A percentile compares a stretch with the other conserved stretches of the same genome.
Evolutionary conservation across 768 basidiomycete genomes (phyloP).

Genomic region (Galerina sulciceps): DNA sequence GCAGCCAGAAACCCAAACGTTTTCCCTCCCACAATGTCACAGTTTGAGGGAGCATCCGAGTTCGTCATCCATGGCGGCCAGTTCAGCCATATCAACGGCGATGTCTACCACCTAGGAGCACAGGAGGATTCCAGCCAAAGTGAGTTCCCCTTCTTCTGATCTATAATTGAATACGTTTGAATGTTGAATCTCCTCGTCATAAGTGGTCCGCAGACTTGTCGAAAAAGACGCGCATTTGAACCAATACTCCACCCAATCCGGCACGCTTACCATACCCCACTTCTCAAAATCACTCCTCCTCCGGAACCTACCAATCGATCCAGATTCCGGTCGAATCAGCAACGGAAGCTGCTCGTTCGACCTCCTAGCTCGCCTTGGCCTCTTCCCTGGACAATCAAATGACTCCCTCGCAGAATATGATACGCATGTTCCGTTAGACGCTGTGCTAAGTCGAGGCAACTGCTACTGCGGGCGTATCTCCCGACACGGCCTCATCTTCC

Average conservation of each 20-base stretch:
- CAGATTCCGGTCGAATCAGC: conserved; percentile 1
- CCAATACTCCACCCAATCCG: conserved; percentile 2
- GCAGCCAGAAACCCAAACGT: no score
- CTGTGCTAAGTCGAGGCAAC: conserved; percentile 3
- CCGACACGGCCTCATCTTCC: conserved; percentile 11
- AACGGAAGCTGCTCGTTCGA: conserved; percentile 11
- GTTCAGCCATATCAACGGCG: no score
- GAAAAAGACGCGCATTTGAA: conserved; percentile 11
- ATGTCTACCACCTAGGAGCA: no score
- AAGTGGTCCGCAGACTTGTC: conserved; percentile 2
- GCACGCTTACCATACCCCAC: conserved; percentile 1
- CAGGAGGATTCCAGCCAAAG: no score
- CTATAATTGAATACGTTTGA: no score
- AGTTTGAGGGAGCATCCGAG: no score
- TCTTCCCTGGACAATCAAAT: conserved; percentile 12
- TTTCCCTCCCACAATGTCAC: no score
- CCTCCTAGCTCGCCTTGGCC: conserved; percentile 6
- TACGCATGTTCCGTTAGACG: background rate
- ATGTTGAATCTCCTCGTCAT: background rate
- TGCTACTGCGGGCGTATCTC: conserved; percentile 19
- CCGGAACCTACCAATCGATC: background rate
- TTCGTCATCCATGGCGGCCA: no score
- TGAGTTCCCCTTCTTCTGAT: no score
- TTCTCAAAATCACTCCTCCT: conserved; percentile 10
- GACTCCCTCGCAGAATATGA: conserved; percentile 12